These are phyloP conservation scores for Penicillium griseofulvum DNA, from an alignment of 2,329 filamentous ascomycete species.

Conservation along the genomic window DNA sequence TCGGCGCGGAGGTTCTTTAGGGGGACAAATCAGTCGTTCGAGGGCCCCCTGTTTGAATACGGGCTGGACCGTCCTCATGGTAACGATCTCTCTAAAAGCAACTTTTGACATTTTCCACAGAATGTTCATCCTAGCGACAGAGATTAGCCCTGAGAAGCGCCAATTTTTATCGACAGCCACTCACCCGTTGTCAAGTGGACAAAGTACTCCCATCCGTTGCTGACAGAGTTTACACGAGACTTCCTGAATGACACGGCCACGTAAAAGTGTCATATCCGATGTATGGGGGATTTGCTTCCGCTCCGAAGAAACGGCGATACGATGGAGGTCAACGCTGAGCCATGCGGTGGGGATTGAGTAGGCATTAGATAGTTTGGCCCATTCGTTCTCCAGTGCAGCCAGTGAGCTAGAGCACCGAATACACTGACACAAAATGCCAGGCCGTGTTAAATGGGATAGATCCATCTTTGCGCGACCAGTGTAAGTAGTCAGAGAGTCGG, in stretches of 20 bases:
- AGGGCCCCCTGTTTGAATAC: conserved; percentile 35
- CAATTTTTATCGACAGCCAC: conserved; percentile 11
- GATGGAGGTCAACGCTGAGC: conserved; percentile 40
- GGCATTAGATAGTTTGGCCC: conserved; percentile 39
- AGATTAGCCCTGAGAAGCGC: background rate
- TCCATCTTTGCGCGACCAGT: conserved; percentile 29
- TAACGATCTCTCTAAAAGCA: conserved; percentile 40
- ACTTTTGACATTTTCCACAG: conserved; percentile 42
- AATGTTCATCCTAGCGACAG: conserved; percentile 31
- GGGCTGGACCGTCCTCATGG: conserved; percentile 39
- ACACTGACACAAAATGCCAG: conserved; percentile 41
- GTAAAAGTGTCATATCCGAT: conserved; percentile 35
- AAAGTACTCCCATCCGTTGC: conserved; percentile 38
- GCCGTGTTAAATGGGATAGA: conserved; percentile 35
- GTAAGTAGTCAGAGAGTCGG: conserved; percentile 1
- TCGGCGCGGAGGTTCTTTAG: conserved; percentile 22
- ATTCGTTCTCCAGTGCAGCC: conserved; percentile 43
- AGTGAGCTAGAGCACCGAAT: conserved; percentile 41
- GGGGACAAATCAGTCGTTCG: conserved; percentile 28
- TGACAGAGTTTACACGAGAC: conserved; percentile 40
- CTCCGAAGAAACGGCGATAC: conserved; percentile 37
- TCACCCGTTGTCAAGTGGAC: conserved; percentile 37
- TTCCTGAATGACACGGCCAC: conserved; percentile 38
- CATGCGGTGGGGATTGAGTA: conserved; percentile 38
- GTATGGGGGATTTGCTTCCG: conserved; percentile 38